phyloP scores from a whole-genome alignment of 495 filamentous ascomycete species.

The Cercophora samala region DNA sequence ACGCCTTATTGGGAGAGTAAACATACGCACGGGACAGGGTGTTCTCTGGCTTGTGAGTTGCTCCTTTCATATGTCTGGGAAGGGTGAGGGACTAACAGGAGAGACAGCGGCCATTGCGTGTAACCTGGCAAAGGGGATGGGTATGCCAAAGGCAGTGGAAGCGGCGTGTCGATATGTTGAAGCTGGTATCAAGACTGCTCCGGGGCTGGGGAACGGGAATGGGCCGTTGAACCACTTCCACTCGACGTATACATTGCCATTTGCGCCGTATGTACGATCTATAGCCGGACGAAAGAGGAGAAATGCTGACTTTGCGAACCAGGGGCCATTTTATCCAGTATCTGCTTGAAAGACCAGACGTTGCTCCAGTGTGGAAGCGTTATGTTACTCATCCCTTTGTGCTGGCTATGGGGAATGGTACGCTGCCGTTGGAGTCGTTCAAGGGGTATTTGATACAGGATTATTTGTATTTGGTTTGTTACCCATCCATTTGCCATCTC shows the following conservation, averaged over 20 bases:
- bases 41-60: conserved; percentile 80
- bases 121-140: conserved; percentile 64
- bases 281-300: background rate
- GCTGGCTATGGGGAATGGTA: conserved; percentile 66
- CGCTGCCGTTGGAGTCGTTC: conserved; percentile 67
- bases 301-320: background rate
- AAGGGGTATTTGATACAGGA: conserved; percentile 86
- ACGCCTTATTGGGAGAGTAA: conserved; percentile 63
- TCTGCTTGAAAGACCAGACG: conserved; percentile 69
- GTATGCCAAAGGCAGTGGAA: conserved; percentile 61
- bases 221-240: conserved; percentile 96
- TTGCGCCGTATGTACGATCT: conserved; percentile 65
- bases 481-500: background rate
- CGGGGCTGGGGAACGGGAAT: conserved; percentile 70
- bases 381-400: conserved; percentile 83
- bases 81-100: background rate
- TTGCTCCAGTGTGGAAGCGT: conserved; percentile 63
- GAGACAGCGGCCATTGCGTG: conserved; percentile 75
- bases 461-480: conserved; percentile 74
- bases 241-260: conserved; percentile 73
- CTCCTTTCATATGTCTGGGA: background rate
- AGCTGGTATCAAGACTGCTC: conserved; percentile 74
- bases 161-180: conserved; percentile 76
- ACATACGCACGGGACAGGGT: conserved; percentile 95
- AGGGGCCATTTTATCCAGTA: conserved; percentile 85